Evolutionary conservation across 1,139 yeast species (phyloP).

Genomic region (Candida tropicalis): DNA sequence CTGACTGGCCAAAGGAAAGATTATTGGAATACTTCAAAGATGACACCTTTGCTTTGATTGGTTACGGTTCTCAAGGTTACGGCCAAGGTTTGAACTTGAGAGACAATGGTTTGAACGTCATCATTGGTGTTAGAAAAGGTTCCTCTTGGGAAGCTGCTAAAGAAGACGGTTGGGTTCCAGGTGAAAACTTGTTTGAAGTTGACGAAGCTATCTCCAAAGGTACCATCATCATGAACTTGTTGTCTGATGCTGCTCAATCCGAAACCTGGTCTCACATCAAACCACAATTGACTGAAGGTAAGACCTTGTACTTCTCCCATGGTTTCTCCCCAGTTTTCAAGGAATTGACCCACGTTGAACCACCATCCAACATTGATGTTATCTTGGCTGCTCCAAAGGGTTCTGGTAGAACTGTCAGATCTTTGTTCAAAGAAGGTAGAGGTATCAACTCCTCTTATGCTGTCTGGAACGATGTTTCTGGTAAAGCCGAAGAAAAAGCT

Average conservation of each 20-base stretch:
- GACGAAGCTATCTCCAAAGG: constrained; percentile 91
- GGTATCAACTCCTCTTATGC: constrained; percentile 99
- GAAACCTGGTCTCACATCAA: constrained; percentile 90
- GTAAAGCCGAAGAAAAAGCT: constrained; percentile 99
- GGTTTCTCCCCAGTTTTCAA: constrained; percentile 99
- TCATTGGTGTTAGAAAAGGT: constrained; percentile 99
- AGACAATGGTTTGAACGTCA: constrained; percentile 97
- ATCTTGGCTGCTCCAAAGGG: constrained; percentile 99
- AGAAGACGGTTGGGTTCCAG: constrained; percentile 99
- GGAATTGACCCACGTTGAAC: constrained; percentile 93
- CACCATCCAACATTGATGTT: constrained; percentile 94
- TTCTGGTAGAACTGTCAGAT: constrained; percentile 99
- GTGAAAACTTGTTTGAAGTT: constrained; percentile 95
- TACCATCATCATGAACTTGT: constrained; percentile 94
- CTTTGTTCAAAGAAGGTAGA: constrained; percentile 99
- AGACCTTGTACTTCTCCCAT: constrained; percentile 98
- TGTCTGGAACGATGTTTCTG: constrained; percentile 98
- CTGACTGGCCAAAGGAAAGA: constrained; percentile 99
- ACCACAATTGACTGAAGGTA: constrained; percentile 94
- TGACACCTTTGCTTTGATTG: constrained; percentile 96
- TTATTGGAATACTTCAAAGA: constrained; percentile 94
- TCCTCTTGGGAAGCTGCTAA: constrained; percentile 99
- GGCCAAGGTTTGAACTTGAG: constrained; percentile 99
- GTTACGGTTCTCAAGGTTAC: constrained; percentile 99
- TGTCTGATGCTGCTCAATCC: constrained; percentile 99